Percentiles rank a stretch among this genome's conserved stretches.
phyloP scores from a whole-genome alignment of 441 rosid species.

The Gossypium aridum region DNA sequence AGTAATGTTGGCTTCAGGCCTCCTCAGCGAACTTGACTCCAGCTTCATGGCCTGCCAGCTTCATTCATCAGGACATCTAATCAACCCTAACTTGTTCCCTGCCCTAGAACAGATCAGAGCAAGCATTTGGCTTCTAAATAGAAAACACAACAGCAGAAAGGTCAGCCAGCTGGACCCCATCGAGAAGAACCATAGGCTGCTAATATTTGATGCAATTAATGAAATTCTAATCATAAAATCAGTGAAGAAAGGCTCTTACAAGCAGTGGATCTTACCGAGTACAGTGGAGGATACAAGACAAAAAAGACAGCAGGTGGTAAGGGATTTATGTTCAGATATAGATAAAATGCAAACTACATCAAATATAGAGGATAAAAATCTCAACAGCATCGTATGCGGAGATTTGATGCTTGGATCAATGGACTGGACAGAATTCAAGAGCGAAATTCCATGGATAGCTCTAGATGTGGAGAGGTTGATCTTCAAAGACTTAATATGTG shows the following conservation, averaged over 20 bases:
- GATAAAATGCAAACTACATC: constrained; percentile 48
- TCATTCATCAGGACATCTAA: constrained; percentile 47
- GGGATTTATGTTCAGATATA: constrained; percentile 59
- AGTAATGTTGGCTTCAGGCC: constrained; percentile 58
- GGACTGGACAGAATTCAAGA: constrained; percentile 42
- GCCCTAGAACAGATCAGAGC: constrained; percentile 56
- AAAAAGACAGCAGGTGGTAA: constrained; percentile 41
- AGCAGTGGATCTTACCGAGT: constrained; percentile 26
- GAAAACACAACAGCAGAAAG: constrained; percentile 20
- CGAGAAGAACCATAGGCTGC: constrained; percentile 53
- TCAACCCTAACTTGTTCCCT: constrained; percentile 52
- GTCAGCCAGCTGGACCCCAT: constrained; percentile 23
- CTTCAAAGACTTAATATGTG: constrained; percentile 77
- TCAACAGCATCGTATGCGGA: constrained; percentile 38
- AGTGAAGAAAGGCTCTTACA: constrained; percentile 23
- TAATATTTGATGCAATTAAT: constrained; percentile 67
- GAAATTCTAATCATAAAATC: constrained; percentile 56
- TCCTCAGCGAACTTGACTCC: constrained; percentile 49
- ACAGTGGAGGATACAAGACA: constrained; percentile 23
- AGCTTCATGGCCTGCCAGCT: constrained; percentile 34
- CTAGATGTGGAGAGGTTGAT: constrained; percentile 73
- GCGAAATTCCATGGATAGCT: constrained; percentile 58
- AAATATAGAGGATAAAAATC: constrained; percentile 46
- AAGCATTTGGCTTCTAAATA: constrained; percentile 23
- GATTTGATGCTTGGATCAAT: constrained; percentile 45